Base-by-base conservation (phyloP, 2,329 filamentous ascomycete genomes). In the Cytospora paraplurivora region DNA sequence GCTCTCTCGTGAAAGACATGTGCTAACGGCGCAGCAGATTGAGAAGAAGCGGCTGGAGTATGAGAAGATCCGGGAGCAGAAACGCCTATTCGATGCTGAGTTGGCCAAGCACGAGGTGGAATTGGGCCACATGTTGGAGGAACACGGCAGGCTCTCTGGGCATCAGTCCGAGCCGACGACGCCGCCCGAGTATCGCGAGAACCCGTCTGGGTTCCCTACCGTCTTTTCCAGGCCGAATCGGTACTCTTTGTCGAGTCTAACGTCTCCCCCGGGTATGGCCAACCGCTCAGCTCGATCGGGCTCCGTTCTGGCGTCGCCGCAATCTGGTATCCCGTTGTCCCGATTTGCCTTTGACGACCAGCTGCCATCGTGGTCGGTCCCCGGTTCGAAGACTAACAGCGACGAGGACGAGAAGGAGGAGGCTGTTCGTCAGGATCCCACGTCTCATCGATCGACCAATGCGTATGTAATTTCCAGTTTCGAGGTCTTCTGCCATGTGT, bases 111-210 rank as follows among this genome's bases (percentile, higher is more conserved):
- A 95, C 73, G 92, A 93, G 73, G 85, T 90, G 70, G 93, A 97
- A 73, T 88, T 96, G 71, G 87, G 90, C 63, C 88, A 91, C 74
- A 90, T 98, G 79, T 89, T 93, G 71, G 88, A 92, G 70, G 91
- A 95, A 69, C 83, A 96, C 63, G 82, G 82, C 50, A 80, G 85
- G 67, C 82, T 82, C 66, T 82, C 87, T 66, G 91, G 91, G 60
- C 90, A 93, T 71, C 91, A 96, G 74, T 97, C 92, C 70, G 94
- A 98, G 78, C 95, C 95, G 17, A 97, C 95, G 1, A 99, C 95
- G 27, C 95, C 95, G 27, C 95, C 95, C 37, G 95, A 98, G 76
- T 94, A 95, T 75, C 89, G 88, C 70, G 92, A 96, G 68, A 87
- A 79, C 13, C 76, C 76, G 63, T 81, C 86, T 66, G 89, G 88